Percentiles rank a stretch among this genome's conserved stretches.
Evolutionary conservation across 1,139 yeast genomes (phyloP).

Genomic region (Pichia sp.): DNA sequence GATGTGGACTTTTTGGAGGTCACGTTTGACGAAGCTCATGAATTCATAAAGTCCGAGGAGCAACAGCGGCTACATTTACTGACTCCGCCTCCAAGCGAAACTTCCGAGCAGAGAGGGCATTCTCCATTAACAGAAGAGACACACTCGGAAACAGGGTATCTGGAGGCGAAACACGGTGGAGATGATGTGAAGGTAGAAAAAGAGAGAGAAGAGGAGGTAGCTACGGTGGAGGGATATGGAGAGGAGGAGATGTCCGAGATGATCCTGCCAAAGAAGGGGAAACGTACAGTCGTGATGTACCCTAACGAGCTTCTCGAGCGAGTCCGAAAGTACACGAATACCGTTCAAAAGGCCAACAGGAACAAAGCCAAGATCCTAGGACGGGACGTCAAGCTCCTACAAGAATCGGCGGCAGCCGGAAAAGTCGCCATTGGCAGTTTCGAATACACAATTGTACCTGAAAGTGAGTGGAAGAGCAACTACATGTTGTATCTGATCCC

Average conservation of each 20-base stretch:
- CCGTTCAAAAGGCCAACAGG: not conserved
- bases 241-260: not conserved
- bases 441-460: not conserved
- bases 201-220: not conserved
- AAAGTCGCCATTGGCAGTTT: not conserved
- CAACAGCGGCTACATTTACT: not conserved
- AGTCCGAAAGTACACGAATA: not conserved
- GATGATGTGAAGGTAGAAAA: not conserved
- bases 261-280: not conserved
- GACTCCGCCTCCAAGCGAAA: conserved; percentile 4
- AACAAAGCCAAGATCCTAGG: not conserved
- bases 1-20: not conserved
- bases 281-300: not conserved
- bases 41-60: not conserved
- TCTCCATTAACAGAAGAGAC: not conserved
- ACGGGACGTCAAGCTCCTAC: not conserved
- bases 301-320: not conserved
- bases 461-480: conserved; percentile 1
- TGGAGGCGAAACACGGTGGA: no score
- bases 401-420: not conserved
- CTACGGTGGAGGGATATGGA: not conserved
- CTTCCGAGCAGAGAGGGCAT: not conserved
- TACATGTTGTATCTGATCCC: conserved; percentile 7
- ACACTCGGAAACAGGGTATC: not conserved
- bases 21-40: not conserved